Evolutionary conservation across 2,329 filamentous ascomycete species (phyloP).

Genomic region (Cercospora nicotianae): DNA sequence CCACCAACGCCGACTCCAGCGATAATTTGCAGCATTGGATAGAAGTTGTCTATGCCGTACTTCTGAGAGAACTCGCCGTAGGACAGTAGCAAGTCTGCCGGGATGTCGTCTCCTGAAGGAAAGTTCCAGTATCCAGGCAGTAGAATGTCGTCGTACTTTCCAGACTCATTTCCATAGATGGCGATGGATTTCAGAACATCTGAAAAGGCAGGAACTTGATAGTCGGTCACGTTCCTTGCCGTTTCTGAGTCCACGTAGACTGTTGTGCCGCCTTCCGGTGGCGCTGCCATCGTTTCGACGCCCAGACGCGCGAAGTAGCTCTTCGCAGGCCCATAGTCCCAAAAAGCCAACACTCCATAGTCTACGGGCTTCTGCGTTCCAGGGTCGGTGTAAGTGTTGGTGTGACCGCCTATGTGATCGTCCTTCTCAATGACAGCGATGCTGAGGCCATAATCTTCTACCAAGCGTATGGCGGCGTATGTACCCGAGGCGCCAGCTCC

Average conservation of each 20-base stretch:
- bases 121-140: slow-evolving; percentile 20
- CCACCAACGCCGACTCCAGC: slow-evolving; percentile 13
- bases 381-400: slow-evolving; percentile 9
- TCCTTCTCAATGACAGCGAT: slow-evolving; percentile 19
- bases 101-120: slow-evolving; percentile 7
- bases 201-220: background rate
- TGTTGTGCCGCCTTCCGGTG: background rate
- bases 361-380: slow-evolving; percentile 4
- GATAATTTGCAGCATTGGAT: slow-evolving; percentile 3
- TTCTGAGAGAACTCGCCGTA: slow-evolving; percentile 15
- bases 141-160: slow-evolving; percentile 13
- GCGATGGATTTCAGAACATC: background rate
- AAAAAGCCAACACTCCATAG: slow-evolving; percentile 17
- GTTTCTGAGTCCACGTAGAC: slow-evolving; percentile 9
- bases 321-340: slow-evolving; percentile 9
- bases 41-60: slow-evolving; percentile 7
- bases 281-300: background rate
- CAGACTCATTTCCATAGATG: slow-evolving; percentile 1
- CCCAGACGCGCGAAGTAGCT: slow-evolving; percentile 8
- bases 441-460: slow-evolving; percentile 19
- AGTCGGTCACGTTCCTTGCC: background rate
- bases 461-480: slow-evolving; percentile 23
- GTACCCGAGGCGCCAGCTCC: slow-evolving; percentile 24
- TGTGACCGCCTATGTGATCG: slow-evolving; percentile 14
- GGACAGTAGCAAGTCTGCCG: slow-evolving; percentile 11